Conservation (phyloP, 306 rosid genomes). For the Pueraria montana region DNA sequence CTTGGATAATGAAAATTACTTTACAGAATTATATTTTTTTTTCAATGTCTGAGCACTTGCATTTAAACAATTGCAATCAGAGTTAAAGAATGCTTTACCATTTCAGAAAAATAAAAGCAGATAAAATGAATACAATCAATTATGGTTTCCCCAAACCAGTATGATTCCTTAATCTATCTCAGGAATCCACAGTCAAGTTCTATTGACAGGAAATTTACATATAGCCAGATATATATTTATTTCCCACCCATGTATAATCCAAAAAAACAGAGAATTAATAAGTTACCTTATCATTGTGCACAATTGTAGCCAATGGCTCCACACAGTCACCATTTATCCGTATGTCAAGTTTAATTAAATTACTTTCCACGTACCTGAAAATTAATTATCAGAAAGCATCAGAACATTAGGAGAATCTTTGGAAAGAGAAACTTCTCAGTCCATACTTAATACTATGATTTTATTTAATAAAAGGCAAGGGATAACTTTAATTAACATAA, state of each 20-base stretch:
- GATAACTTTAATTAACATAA: conserved; percentile 8
- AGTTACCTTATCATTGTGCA: conserved; percentile 85
- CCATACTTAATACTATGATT: conserved; percentile 1
- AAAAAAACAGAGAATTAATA: conserved; percentile 6
- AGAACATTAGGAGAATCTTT: conserved; percentile 1
- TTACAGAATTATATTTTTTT: neutral
- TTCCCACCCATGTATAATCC: conserved; percentile 23
- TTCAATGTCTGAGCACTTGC: conserved; percentile 28
- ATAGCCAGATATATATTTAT: neutral
- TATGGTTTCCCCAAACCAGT: conserved; percentile 32
- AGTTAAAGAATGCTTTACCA: conserved; percentile 26
- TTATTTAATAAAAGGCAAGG: conserved; percentile 7
- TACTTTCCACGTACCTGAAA: conserved; percentile 79
- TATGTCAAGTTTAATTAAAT: conserved; percentile 85
- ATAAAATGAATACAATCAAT: conserved; percentile 25
- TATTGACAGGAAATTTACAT: conserved; percentile 32
- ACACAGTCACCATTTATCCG: conserved; percentile 85
- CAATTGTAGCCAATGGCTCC: conserved; percentile 91
- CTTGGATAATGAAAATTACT: too few relatives aligned
- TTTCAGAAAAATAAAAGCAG: neutral
- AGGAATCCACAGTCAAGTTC: conserved; percentile 25
- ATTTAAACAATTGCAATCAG: conserved; percentile 13
- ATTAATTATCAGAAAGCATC: conserved; percentile 41
- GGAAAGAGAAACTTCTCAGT: conserved; percentile 33
- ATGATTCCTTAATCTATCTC: conserved; percentile 31